phyloP scores from a whole-genome alignment of 768 basidiomycete genomes.

The Lentinula detonsa region DNA sequence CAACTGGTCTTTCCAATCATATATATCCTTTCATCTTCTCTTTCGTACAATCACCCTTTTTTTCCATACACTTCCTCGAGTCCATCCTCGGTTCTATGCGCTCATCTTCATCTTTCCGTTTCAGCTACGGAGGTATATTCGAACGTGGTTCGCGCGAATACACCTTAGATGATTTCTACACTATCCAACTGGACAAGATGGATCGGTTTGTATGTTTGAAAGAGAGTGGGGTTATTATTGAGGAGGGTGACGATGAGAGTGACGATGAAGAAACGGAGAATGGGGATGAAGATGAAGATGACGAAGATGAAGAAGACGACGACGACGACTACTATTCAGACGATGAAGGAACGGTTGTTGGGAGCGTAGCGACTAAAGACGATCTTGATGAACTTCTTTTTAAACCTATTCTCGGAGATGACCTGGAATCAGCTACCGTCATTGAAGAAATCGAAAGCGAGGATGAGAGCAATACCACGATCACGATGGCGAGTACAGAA shows the following conservation, averaged over 20 bases:
- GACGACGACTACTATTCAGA: slow-evolving; percentile 28
- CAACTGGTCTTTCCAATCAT: not conserved
- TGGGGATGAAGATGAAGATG: slow-evolving; percentile 51
- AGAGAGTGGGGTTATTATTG: slow-evolving; percentile 54
- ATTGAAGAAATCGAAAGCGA: slow-evolving; percentile 19
- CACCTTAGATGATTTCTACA: slow-evolving; percentile 85
- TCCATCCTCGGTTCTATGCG: not conserved
- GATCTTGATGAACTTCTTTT: slow-evolving; percentile 12
- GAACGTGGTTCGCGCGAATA: slow-evolving; percentile 81
- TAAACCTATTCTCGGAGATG: not conserved
- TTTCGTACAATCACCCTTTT: no score
- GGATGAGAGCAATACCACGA: slow-evolving; percentile 10
- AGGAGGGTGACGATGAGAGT: slow-evolving; percentile 53
- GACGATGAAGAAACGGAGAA: slow-evolving; percentile 59
- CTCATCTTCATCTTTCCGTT: no score
- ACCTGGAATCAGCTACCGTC: not conserved
- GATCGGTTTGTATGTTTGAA: slow-evolving; percentile 74
- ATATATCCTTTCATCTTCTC: no score
- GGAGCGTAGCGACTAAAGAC: slow-evolving; percentile 21
- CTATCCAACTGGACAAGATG: slow-evolving; percentile 77
- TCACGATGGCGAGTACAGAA: slow-evolving; percentile 11
- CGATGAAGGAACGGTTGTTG: slow-evolving; percentile 25
- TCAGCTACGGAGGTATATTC: slow-evolving; percentile 83
- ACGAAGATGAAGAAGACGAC: slow-evolving; percentile 33
- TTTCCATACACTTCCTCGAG: not conserved